phyloP scores from a whole-genome alignment of 257 asterid genomes.

The Lycium barbarum region DNA sequence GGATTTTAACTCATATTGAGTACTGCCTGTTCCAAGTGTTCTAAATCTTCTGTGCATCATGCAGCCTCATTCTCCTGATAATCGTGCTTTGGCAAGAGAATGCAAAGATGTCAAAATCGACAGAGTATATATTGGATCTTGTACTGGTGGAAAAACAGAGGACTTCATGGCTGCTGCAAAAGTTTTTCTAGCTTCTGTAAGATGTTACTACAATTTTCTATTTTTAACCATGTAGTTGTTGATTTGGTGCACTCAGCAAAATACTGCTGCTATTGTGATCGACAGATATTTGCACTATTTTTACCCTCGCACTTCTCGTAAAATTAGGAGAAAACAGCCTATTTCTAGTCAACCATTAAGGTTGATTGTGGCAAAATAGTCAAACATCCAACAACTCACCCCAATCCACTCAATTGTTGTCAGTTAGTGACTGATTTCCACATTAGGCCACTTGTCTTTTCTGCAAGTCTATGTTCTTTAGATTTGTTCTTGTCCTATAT shows the following conservation, averaged over 20 bases:
- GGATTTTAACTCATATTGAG: not conserved
- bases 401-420: not conserved
- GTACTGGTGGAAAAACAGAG: slow-evolving; percentile 99
- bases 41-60: slow-evolving; percentile 15
- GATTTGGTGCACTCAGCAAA: not conserved
- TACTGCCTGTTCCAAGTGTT: slow-evolving; percentile 7
- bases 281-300: not conserved
- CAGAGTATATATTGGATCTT: slow-evolving; percentile 95
- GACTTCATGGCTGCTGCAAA: slow-evolving; percentile 99
- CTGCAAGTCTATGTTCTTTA: not conserved
- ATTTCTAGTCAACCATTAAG: not conserved
- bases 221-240: not conserved
- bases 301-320: not conserved
- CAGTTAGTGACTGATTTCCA: not conserved
- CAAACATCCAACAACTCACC: not conserved
- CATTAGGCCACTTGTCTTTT: not conserved
- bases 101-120: slow-evolving; percentile 97
- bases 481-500: not conserved
- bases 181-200: slow-evolving; percentile 88
- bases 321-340: not conserved
- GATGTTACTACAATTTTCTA: slow-evolving; percentile 25
- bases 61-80: slow-evolving; percentile 99
- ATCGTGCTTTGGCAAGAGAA: slow-evolving; percentile 98
- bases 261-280: not conserved
- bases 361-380: not conserved